Evolutionary conservation across 225 moss, liverwort and hornwort genomes (phyloP).

Genomic region (Marchantia polymorpha): DNA sequence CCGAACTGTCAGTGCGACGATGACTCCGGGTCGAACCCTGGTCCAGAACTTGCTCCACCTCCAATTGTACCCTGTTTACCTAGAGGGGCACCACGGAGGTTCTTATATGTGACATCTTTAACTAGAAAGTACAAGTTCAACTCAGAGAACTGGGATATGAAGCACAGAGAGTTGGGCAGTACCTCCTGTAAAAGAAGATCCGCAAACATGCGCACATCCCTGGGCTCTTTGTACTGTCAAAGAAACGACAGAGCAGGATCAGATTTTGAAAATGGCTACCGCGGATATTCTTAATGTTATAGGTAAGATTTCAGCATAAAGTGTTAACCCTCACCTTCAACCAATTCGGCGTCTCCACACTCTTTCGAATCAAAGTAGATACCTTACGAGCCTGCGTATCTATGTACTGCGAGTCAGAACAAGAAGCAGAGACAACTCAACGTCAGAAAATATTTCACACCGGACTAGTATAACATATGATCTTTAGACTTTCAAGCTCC

Average conservation of each 20-base stretch:
- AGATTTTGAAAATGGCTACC: background rate
- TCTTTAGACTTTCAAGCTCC: background rate
- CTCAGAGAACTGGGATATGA: background rate
- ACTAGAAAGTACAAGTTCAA: background rate
- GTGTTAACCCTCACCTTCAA: constrained; percentile 53
- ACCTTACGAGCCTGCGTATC: constrained; percentile 88
- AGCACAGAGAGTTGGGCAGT: background rate
- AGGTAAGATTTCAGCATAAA: background rate
- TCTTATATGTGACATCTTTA: background rate
- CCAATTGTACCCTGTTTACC: constrained; percentile 67
- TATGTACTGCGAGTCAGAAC: constrained; percentile 63
- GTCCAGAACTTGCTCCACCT: constrained; percentile 77
- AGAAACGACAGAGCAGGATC: constrained; percentile 16
- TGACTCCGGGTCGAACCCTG: constrained; percentile 61
- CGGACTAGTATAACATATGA: background rate
- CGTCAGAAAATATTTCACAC: background rate
- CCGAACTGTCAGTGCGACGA: constrained; percentile 58
- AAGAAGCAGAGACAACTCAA: background rate
- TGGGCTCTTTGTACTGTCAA: constrained; percentile 83
- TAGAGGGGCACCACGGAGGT: constrained; percentile 30
- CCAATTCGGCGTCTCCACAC: constrained; percentile 99
- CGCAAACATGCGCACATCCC: constrained; percentile 78
- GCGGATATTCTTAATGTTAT: no score
- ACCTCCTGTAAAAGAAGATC: constrained; percentile 93
- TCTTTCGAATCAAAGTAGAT: constrained; percentile 81